Base-by-base conservation (phyloP, 2,329 filamentous ascomycete genomes). In the Colletotrichum tabaci region DNA sequence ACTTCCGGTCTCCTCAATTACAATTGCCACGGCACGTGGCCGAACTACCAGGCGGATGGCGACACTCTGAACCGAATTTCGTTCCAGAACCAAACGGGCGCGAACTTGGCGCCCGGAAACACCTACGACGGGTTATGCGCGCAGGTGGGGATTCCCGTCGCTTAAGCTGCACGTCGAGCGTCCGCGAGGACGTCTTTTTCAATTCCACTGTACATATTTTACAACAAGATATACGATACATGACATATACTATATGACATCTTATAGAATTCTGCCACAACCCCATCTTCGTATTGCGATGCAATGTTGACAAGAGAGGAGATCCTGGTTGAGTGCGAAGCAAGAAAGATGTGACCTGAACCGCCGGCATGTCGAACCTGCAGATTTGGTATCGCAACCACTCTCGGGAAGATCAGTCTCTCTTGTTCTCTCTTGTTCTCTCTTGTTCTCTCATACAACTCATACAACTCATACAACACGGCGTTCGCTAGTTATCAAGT, bases 1-100 rank as follows among this genome's bases (percentile, higher is more conserved):
- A 67, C 66, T 12, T 74, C 78, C 21, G 82, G 82, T 2, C 70
- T 83, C 38, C 75, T 65, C 16, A 74, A 62, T 2, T 81, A 80
- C 67, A 58, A 64, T 49, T 60, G 69, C 40, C 40, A 68, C 6
- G 74, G 71, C 7, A 76, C 78, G 30, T 80, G 79, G 79, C 79
- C 79, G 4, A 7, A 60, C 26, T 71, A 71, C 65, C 56, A 49
- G 44, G 38, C 21, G 9, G 46, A 69, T 8, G 69, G 58, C 2
- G 73, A 76, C 57, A 75, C 78, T 1, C 68, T 80, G 35, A 68
- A 79, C 38, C 72, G 78, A 44, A 63, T 80, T 21, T 77, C 70
- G 4, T 77, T 77, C 61, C 61, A 76, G 8, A 79, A 79, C 60
- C 66, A 74, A 23, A 76, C 75, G 1, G 79, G 78, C 5, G 67